Percentiles rank a stretch among this genome's conserved stretches.
phyloP scores from a whole-genome alignment of 2,329 filamentous ascomycete species.

The Trichoderma sp. region DNA sequence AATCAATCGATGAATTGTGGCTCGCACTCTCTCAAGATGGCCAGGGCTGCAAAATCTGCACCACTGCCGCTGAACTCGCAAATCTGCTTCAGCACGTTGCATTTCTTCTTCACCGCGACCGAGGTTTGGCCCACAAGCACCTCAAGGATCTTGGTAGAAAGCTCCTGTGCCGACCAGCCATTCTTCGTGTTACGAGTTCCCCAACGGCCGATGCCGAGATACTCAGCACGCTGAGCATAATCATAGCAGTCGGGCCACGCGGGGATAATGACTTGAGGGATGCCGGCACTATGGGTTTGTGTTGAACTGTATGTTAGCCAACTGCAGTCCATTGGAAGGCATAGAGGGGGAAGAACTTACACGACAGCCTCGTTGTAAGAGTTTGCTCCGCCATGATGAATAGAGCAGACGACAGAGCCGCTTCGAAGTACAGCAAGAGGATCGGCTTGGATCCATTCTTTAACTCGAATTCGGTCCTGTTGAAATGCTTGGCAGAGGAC shows the following conservation, averaged over 20 bases:
- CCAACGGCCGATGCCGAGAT: slow-evolving; percentile 47
- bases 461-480: slow-evolving; percentile 42
- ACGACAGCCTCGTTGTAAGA: slow-evolving; percentile 46
- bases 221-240: slow-evolving; percentile 49
- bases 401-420: slow-evolving; percentile 45
- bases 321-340: not conserved
- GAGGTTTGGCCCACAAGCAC: slow-evolving; percentile 31
- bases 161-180: slow-evolving; percentile 33
- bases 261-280: slow-evolving; percentile 52
- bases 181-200: slow-evolving; percentile 35
- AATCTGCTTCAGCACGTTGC: slow-evolving; percentile 14
- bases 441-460: slow-evolving; percentile 47
- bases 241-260: slow-evolving; percentile 53
- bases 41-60: slow-evolving; percentile 37
- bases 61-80: slow-evolving; percentile 30
- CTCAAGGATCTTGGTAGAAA: slow-evolving; percentile 30
- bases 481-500: slow-evolving; percentile 37
- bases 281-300: slow-evolving; percentile 42
- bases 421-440: slow-evolving; percentile 44
- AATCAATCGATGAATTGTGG: not conserved
- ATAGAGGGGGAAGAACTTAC: slow-evolving; percentile 35
- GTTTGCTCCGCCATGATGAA: slow-evolving; percentile 54
- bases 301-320: slow-evolving; percentile 1
- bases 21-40: slow-evolving; percentile 5
- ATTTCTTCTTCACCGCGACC: slow-evolving; percentile 22